phyloP scores from a whole-genome alignment of 2,329 filamentous ascomycete species.

The Colletotrichum abscissum region DNA sequence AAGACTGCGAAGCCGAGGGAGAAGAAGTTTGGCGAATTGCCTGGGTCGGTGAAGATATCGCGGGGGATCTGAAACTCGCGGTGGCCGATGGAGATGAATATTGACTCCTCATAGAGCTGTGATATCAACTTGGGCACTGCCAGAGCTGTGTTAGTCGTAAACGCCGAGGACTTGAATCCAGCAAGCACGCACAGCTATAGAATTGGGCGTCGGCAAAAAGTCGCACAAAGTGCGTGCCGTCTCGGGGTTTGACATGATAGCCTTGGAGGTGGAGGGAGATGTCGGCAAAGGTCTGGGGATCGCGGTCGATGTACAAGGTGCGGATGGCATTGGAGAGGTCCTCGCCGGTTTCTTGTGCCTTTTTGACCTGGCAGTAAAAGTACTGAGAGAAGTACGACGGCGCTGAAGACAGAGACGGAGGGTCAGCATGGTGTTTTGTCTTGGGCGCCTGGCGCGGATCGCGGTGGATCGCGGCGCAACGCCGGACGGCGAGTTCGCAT shows the following conservation, averaged over 20 bases:
- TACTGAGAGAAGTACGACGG: constrained; percentile 97
- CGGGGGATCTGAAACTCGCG: constrained; percentile 90
- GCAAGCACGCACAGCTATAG: constrained; percentile 74
- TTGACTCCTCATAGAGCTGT: constrained; percentile 90
- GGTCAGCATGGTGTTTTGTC: background rate
- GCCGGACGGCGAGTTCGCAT: background rate
- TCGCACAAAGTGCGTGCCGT: constrained; percentile 89
- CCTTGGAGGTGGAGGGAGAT: constrained; percentile 93
- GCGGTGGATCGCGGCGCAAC: background rate
- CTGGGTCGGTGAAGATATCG: constrained; percentile 85
- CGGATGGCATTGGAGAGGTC: constrained; percentile 65
- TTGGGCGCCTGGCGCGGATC: background rate
- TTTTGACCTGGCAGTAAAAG: constrained; percentile 84
- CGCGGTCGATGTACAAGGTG: constrained; percentile 94
- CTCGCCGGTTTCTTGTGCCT: constrained; percentile 69
- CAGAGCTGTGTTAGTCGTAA: background rate
- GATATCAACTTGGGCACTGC: constrained; percentile 88
- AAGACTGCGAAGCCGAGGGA: constrained; percentile 89
- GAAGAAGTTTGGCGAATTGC: constrained; percentile 97
- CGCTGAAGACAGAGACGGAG: constrained; percentile 60
- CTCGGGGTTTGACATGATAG: constrained; percentile 85
- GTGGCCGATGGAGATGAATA: constrained; percentile 91
- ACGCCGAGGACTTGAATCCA: constrained; percentile 9
- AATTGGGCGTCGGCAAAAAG: constrained; percentile 96
- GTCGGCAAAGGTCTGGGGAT: constrained; percentile 88